Evolutionary conservation across 2,329 filamentous ascomycete species (phyloP), one percentile per base, ranked within the genome.

Genomic region (Claviceps sp.): DNA sequence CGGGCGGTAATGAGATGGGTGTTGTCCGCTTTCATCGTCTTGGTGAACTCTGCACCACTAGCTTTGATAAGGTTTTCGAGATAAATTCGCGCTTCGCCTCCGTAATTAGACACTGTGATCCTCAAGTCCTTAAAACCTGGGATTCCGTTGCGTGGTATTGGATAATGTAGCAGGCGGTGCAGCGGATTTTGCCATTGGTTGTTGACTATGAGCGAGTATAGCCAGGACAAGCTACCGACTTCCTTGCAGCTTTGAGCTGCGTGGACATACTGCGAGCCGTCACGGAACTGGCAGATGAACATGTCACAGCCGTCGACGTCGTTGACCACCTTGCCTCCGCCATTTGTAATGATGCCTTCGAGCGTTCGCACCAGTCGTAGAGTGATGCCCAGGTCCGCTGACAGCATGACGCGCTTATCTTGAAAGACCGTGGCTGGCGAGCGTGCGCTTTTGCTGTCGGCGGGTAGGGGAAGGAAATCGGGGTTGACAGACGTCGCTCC

Each of bases 21-120:
- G 65, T 98, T 97, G 56, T 96, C 89, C 58, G 86, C 81, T 66
- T 89, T 94, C 81, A 98, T 87, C 0, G 89, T 94, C 70, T 94
- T 95, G 34, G 93, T 98, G 64, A 89, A 97, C 56, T 86, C 84
- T 8, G 87, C 91, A 16, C 93, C 93, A 16, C 85, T 77, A 24
- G 89, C 89, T 55, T 75, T 81, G 60, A 96, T 85, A 40, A 98
- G 76, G 59, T 95, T 97, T 67, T 97, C 90, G 4, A 98, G 76
- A 62, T 97, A 98, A 50, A 89, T 82, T 47, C 93, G 82, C 16
- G 93, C 89, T 66, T 98, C 93, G 37, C 93, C 93, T 46, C 89
- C 89, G 64, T 98, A 98, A 66, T 97, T 98, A 5, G 93, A 97
- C 5, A 98, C 76, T 53, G 89, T 95, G 61, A 98, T 93, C 50